These are phyloP conservation scores for Petunia hybrid DNA, from an alignment of 305 asterid species.

Conservation along the genomic window DNA sequence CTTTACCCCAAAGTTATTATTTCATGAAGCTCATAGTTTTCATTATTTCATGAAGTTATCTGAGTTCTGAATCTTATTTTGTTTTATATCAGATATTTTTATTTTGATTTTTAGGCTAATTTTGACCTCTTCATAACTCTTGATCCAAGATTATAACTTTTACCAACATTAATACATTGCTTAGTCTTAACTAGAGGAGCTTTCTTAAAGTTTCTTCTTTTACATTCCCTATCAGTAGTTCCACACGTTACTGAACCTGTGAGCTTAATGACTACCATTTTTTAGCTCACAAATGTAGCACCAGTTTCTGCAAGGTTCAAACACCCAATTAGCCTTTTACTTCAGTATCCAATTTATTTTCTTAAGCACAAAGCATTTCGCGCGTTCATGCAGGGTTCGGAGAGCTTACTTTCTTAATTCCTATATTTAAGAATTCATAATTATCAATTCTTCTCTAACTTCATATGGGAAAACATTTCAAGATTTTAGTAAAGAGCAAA, in stretches of 20 bases:
- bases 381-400: no score
- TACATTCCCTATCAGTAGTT: slow-evolving; percentile 27
- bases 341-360: background rate
- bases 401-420: background rate
- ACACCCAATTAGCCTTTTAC: background rate
- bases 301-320: slow-evolving; percentile 33
- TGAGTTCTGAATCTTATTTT: no score
- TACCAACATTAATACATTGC: slow-evolving; percentile 16
- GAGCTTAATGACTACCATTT: slow-evolving; percentile 41
- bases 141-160: slow-evolving; percentile 23
- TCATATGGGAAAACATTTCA: background rate
- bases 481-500: background rate
- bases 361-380: background rate
- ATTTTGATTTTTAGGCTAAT: no score
- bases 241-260: slow-evolving; percentile 33
- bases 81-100: no score
- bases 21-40: no score
- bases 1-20: no score
- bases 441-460: background rate
- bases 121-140: slow-evolving; percentile 29
- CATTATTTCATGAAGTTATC: no score
- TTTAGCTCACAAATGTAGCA: slow-evolving; percentile 4
- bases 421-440: background rate
- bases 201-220: slow-evolving; percentile 35
- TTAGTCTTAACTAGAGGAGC: slow-evolving; percentile 27